A percentile compares a stretch with the other conserved stretches of the same genome.
These are phyloP conservation scores for Fusarium begoniae DNA, from an alignment of 2,329 filamentous ascomycete species.

Conservation along the genomic window DNA sequence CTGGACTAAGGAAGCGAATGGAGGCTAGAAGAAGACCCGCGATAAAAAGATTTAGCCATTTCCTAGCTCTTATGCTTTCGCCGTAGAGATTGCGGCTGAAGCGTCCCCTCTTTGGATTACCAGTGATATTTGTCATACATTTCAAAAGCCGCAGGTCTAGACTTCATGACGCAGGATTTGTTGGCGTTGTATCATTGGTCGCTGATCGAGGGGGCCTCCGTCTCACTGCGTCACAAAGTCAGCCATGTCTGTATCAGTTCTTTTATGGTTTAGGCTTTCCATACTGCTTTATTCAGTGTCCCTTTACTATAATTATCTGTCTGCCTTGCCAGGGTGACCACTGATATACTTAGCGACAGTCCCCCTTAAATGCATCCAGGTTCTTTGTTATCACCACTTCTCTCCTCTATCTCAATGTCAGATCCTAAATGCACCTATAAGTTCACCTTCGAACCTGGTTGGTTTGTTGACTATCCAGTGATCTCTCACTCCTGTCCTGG, in stretches of 20 bases:
- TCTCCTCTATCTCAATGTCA: not conserved
- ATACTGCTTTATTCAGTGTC: not conserved
- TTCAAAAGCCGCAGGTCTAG: no score
- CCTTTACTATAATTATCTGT: not conserved
- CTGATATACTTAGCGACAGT: not conserved
- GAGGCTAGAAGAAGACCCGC: no score
- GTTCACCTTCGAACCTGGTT: not conserved
- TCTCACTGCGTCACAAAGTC: not conserved
- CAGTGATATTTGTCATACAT: no score
- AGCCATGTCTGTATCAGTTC: not conserved
- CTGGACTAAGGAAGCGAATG: not conserved
- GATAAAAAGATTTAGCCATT: no score
- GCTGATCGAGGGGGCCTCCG: not conserved
- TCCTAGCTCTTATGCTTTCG: not conserved
- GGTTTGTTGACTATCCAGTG: not conserved
- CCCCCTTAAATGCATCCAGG: not conserved
- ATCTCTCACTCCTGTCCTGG: not conserved
- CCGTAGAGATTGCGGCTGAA: not conserved
- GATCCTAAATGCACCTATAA: not conserved
- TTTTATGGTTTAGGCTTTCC: no score
- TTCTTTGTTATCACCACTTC: not conserved
- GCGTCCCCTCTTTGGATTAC: fast-evolving
- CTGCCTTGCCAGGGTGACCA: not conserved
- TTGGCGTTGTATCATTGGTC: not conserved
- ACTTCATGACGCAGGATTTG: not conserved